Percentiles rank a stretch among this genome's conserved stretches.
phyloP scores from a whole-genome alignment of 2,329 filamentous ascomycete genomes.

The Pezicula neosporulosa region DNA sequence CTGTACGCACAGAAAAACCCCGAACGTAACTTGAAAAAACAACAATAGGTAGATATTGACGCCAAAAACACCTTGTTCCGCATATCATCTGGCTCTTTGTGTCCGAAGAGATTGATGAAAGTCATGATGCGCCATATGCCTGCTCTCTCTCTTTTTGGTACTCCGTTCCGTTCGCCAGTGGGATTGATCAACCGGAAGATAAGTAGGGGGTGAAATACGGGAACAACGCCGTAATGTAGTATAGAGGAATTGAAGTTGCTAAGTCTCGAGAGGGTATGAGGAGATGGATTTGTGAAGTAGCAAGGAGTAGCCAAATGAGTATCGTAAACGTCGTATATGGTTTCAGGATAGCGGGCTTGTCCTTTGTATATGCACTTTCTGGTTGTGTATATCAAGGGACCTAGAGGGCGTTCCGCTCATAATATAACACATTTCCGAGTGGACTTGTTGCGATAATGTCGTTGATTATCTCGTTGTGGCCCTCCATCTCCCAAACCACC shows the following conservation, averaged over 20 bases:
- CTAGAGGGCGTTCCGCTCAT: slow-evolving; percentile 19
- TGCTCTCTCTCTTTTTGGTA: slow-evolving; percentile 22
- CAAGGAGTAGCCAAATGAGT: slow-evolving; percentile 13
- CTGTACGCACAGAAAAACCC: no score
- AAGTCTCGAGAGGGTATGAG: slow-evolving; percentile 1
- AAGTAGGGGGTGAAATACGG: not conserved
- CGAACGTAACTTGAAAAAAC: no score
- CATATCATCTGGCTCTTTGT: not conserved
- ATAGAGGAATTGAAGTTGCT: not conserved
- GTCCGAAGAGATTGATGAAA: slow-evolving; percentile 11
- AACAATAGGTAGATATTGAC: no score
- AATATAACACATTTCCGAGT: slow-evolving; percentile 27
- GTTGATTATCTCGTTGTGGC: slow-evolving; percentile 18
- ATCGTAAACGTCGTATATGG: slow-evolving; percentile 19
- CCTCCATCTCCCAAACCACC: slow-evolving; percentile 16
- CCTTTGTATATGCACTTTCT: not conserved
- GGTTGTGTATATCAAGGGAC: not conserved
- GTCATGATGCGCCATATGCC: slow-evolving; percentile 24
- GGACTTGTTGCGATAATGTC: slow-evolving; percentile 22
- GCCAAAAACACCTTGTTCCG: no score
- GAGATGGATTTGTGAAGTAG: slow-evolving; percentile 5
- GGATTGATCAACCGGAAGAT: slow-evolving; percentile 1
- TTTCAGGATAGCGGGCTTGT: slow-evolving; percentile 6
- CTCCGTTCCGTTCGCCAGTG: slow-evolving; percentile 30
- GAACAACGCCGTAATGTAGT: not conserved